Evolutionary conservation across 768 basidiomycete species (phyloP).

Genomic region (Tricholoma hemisulphureum): DNA sequence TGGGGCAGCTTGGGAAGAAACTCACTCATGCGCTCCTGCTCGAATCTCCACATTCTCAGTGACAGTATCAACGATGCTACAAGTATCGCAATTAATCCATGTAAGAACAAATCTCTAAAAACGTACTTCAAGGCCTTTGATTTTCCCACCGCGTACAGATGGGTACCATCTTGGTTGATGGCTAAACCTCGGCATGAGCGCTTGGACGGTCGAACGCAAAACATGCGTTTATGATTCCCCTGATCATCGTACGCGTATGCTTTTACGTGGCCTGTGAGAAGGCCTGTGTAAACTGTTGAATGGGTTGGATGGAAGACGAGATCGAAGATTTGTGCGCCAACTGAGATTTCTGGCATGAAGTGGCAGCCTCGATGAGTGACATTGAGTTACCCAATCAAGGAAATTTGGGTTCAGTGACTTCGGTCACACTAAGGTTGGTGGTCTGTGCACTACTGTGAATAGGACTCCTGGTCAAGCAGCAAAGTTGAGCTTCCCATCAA

Average conservation of each 20-base stretch:
- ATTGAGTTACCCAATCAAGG: no score
- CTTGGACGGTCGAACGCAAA: slow-evolving; percentile 73
- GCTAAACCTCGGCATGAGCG: slow-evolving; percentile 78
- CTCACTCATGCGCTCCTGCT: slow-evolving; percentile 67
- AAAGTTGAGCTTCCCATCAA: no score
- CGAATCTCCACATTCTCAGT: slow-evolving; percentile 53
- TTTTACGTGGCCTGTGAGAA: slow-evolving; percentile 81
- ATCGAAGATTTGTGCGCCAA: slow-evolving; percentile 85
- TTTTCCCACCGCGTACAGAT: slow-evolving; percentile 80
- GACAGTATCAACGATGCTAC: slow-evolving; percentile 65
- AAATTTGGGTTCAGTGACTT: no score
- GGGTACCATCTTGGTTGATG: slow-evolving; percentile 63
- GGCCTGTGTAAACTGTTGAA: slow-evolving; percentile 69
- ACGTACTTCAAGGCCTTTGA: slow-evolving; percentile 76
- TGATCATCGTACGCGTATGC: slow-evolving; percentile 79
- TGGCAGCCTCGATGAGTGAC: neutral
- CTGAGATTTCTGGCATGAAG: slow-evolving; percentile 59
- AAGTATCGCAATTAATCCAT: slow-evolving; percentile 12
- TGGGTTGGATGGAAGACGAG: slow-evolving; percentile 79
- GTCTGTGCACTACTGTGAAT: no score
- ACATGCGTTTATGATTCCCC: slow-evolving; percentile 53
- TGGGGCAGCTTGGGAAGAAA: slow-evolving; percentile 14
- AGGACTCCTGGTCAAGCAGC: no score
- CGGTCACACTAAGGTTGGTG: no score
- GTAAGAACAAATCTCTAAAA: neutral